Evolutionary conservation across 1,139 yeast species (phyloP), one percentile per base, ranked within the genome.

Genomic region (Yamadazyma sp.): DNA sequence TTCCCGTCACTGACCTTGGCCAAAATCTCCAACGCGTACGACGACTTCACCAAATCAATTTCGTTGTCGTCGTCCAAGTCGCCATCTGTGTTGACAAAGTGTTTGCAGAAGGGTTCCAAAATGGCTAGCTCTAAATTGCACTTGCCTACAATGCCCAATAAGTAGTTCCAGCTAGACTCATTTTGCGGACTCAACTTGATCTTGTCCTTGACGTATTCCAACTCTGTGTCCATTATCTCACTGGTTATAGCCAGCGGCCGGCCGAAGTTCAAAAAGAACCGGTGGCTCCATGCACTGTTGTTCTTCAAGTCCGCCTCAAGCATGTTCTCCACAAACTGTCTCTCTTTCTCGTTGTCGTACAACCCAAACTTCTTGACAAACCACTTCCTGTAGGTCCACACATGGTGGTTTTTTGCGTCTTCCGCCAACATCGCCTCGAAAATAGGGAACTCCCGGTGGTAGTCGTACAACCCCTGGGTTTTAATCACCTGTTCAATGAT

Each of bases 321-420:
- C 49, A 78, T 61, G 15, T 49, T 46, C n/a, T 73, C 69, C 1
- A 78, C 72, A 55, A 77, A 83, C 7, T 55, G 58, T n/a, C 79
- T 48, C 54, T 89, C 96, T 29, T 58, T 61, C 7, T 49, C 59
- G 38, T 66, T 66, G 22, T 61, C 54, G 53, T 60, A 79, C 35
- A 79, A 66, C 2, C 66, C 58, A 50, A 81, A 81, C 47, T 66
- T 68, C 26, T 70, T 69, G 15, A 85, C 82, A 16, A 84, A 63
- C 96, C 97, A 89, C 52, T 84, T 83, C 40, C 91, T 64, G 54
- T 89, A 88, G 1, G 96, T 79, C 98, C 98, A 92, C 5, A 91
- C 96, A 56, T 92, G 99, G 59, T 92, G 95, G 64, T 92, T 92
- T 58, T 92, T 92, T 11, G 83, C 62, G 55, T 92, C 99, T 34